These are phyloP conservation scores for Erodium trifolium DNA, from an alignment of 441 rosid genomes.

Conservation along the genomic window DNA sequence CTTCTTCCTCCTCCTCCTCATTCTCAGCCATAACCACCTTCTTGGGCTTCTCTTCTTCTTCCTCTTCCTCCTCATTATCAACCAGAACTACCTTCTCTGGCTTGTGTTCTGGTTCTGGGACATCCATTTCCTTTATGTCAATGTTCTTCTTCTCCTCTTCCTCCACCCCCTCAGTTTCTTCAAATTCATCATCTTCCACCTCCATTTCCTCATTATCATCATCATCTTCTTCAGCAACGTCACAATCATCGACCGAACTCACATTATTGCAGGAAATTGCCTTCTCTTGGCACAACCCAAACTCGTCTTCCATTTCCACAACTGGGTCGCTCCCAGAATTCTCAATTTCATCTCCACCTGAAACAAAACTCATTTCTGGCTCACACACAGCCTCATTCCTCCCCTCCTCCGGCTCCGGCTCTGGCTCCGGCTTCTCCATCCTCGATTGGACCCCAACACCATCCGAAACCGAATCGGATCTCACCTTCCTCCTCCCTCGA, in stretches of 20 bases:
- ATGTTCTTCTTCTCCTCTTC: slow-evolving; percentile 20
- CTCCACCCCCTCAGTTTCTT: slow-evolving; percentile 12
- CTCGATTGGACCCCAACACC: slow-evolving; percentile 16
- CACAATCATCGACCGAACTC: slow-evolving; percentile 21
- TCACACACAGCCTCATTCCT: slow-evolving; percentile 16
- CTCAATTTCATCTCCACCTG: slow-evolving; percentile 23
- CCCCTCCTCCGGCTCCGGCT: slow-evolving; percentile 26
- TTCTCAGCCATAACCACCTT: too few species aligned
- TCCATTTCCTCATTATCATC: slow-evolving; percentile 18
- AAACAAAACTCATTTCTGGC: slow-evolving; percentile 3
- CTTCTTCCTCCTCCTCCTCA: too few species aligned
- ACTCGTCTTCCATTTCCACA: slow-evolving; percentile 28
- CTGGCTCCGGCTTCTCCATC: slow-evolving; percentile 22
- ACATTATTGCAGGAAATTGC: slow-evolving; percentile 18
- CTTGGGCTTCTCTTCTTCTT: too few species aligned
- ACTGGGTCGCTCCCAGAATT: background rate
- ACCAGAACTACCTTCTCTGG: slow-evolving; percentile 13
- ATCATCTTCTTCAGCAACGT: slow-evolving; percentile 21
- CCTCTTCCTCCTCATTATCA: slow-evolving; percentile 6
- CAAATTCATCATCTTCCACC: background rate
- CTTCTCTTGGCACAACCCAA: slow-evolving; percentile 46
- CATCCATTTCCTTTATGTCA: slow-evolving; percentile 46
- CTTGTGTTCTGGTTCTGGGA: slow-evolving; percentile 16
- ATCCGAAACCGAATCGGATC: slow-evolving; percentile 26
- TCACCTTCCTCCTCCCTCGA: slow-evolving; percentile 31